A percentile compares a stretch with the other conserved stretches of the same genome.
Conservation (phyloP, 164 flowering plant genomes). For the Dillenia suffruticosa region DNA sequence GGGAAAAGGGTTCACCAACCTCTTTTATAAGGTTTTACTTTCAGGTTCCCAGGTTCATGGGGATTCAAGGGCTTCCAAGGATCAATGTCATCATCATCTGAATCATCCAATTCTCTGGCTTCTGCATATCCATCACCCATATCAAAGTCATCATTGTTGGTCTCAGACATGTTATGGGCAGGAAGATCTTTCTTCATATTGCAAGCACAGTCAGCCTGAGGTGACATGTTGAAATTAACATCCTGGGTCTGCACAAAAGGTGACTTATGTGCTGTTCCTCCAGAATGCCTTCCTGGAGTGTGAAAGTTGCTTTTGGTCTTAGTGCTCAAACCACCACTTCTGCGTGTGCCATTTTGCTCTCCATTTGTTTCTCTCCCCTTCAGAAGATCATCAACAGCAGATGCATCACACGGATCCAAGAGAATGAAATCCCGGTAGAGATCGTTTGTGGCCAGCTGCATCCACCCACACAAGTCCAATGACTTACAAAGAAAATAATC, state of each 20-base stretch:
- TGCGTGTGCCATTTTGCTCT: conserved; percentile 20
- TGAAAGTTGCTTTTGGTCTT: conserved; percentile 47
- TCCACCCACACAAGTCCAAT: conserved; percentile 3
- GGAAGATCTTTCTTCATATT: conserved; percentile 30
- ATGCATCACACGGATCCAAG: conserved; percentile 81
- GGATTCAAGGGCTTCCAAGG: conserved; percentile 98
- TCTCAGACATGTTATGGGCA: conserved; percentile 21
- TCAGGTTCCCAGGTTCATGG: conserved; percentile 84
- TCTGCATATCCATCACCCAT: conserved; percentile 38
- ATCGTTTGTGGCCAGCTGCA: conserved; percentile 79
- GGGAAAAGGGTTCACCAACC: conserved; percentile 30
- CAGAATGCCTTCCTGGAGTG: conserved; percentile 59
- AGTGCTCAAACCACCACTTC: conserved; percentile 37
- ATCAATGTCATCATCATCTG: conserved; percentile 57
- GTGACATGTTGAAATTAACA: conserved; percentile 23
- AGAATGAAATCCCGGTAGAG: conserved; percentile 83
- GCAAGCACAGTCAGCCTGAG: conserved; percentile 18
- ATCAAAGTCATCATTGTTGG: conserved; percentile 30
- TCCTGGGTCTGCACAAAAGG: conserved; percentile 32
- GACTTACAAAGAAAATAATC: background rate
- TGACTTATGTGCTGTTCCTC: conserved; percentile 46
- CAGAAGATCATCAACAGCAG: conserved; percentile 49
- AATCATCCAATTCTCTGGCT: conserved; percentile 27
- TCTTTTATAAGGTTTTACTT: conserved; percentile 77
- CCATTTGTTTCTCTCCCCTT: conserved; percentile 26